phyloP scores from a whole-genome alignment of 108 stramenopile species.

The Nannochloropsis gaditana region DNA sequence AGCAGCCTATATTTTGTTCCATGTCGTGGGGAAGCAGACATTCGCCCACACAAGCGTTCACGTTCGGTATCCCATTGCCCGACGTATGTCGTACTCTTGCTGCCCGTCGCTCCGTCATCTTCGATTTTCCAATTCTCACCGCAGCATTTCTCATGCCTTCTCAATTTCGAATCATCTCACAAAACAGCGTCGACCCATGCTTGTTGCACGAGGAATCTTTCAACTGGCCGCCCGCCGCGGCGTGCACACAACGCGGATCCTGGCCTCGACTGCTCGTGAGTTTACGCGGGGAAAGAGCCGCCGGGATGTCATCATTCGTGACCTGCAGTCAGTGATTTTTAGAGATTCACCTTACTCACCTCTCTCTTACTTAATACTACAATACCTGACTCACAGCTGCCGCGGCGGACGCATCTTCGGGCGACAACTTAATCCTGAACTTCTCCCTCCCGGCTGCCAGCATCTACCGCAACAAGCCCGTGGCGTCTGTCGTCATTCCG shows the following conservation, averaged over 20 bases:
- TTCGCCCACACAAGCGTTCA: too few species aligned
- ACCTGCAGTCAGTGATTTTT: background rate
- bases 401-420: background rate
- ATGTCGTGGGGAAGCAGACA: too few species aligned
- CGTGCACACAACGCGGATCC: background rate
- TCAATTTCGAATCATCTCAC: too few species aligned
- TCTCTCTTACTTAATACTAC: background rate
- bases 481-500: background rate
- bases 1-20: too few species aligned
- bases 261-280: background rate
- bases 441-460: slow-evolving; percentile 6
- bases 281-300: background rate
- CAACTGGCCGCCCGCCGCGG: slow-evolving; percentile 6
- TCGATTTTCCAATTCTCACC: too few species aligned
- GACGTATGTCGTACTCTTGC: too few species aligned
- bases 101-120: too few species aligned
- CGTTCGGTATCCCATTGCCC: too few species aligned
- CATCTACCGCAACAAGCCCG: slow-evolving; percentile 19
- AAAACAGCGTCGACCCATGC: background rate
- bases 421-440: slow-evolving; percentile 2
- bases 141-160: too few species aligned
- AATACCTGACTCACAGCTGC: background rate
- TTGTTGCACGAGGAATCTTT: background rate
- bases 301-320: background rate
- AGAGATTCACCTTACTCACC: background rate